Evolutionary conservation across 495 filamentous ascomycete species (phyloP), one percentile per base, ranked within the genome.

Genomic region (Hypomontagnella monticulosa): DNA sequence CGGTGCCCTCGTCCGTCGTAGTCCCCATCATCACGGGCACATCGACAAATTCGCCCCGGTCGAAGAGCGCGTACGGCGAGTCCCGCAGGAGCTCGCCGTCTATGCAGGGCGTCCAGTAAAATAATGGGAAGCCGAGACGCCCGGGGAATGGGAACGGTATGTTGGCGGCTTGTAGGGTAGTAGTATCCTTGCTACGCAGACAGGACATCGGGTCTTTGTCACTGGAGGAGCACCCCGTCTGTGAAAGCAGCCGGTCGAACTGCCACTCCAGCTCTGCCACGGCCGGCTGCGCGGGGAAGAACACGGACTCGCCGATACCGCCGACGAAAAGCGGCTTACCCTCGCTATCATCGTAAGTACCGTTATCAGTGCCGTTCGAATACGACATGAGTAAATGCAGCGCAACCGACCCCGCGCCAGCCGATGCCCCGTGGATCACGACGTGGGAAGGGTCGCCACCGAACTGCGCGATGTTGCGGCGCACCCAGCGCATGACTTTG

Each of bases 371-470:
- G 12, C 2, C 9, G 14, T n/a, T 34, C 14, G 70, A 73, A 53
- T 91, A 88, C 0, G 89, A 88, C 3, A 59, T 55, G 2, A 87
- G 79, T 20, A 92, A 80, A 23, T 91, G 87, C 47, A 92, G 77
- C 12, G 84, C 85, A 2, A 92, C 83, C 0, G 87, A 86, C 1
- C 78, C 88, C 4, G 83, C 89, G 11, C 91, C 91, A 5, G 90
- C 91, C 23, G 87, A 90, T n/a, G 83, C 85, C 48, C 91, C 89
- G 60, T 88, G 85, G 32, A 93, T 85, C 18, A 89, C 86, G 18
- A 93, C 85, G 61, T 90, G 89, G 10, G 83, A 65, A 1, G 90
- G 89, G 64, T 93, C 84, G 32, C 91, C 90, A 20, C 90, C 91
- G 59, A 93, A 93, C 79, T 89, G 56, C 33, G 75, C 73, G 19